These are phyloP conservation scores for Eucalyptus tenuipes DNA, from an alignment of 345 rosid genomes.

Conservation along the genomic window DNA sequence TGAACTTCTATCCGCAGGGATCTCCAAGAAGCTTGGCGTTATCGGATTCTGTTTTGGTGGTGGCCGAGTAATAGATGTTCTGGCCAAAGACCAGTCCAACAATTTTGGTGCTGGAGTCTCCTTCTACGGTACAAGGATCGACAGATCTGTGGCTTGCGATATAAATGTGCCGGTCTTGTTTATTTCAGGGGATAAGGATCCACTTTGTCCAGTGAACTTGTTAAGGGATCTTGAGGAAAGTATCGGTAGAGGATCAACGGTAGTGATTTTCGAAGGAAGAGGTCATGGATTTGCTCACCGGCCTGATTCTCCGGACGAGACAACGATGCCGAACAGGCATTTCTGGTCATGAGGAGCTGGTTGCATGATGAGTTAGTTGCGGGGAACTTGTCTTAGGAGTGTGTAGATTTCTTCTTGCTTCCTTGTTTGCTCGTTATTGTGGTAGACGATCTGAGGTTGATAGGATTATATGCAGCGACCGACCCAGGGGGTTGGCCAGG, in stretches of 20 bases:
- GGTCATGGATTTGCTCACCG: slow-evolving; percentile 78
- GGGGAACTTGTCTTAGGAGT: neutral
- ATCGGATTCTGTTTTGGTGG: slow-evolving; percentile 90
- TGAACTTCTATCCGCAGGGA: slow-evolving; percentile 66
- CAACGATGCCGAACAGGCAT: slow-evolving; percentile 66
- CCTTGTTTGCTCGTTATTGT: neutral
- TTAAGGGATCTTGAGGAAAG: slow-evolving; percentile 31
- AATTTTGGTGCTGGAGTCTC: slow-evolving; percentile 56
- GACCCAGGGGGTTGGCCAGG: neutral
- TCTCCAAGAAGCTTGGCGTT: slow-evolving; percentile 70
- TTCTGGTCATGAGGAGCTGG: slow-evolving; percentile 59
- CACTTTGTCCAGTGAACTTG: slow-evolving; percentile 38
- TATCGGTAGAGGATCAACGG: slow-evolving; percentile 36
- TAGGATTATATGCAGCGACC: neutral
- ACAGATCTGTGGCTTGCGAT: slow-evolving; percentile 20
- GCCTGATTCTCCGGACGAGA: slow-evolving; percentile 66
- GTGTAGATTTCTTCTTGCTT: neutral
- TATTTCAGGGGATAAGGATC: slow-evolving; percentile 65
- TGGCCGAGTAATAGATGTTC: slow-evolving; percentile 50
- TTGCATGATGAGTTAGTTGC: slow-evolving; percentile 29
- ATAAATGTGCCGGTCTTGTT: slow-evolving; percentile 62
- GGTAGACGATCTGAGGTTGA: neutral
- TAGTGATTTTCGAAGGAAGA: slow-evolving; percentile 50
- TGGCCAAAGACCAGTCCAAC: slow-evolving; percentile 40
- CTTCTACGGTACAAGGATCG: slow-evolving; percentile 79